A percentile compares a stretch with the other conserved stretches of the same genome.
Conservation (phyloP, 169 alveolate species). For the Amoebophrya sp. region DNA sequence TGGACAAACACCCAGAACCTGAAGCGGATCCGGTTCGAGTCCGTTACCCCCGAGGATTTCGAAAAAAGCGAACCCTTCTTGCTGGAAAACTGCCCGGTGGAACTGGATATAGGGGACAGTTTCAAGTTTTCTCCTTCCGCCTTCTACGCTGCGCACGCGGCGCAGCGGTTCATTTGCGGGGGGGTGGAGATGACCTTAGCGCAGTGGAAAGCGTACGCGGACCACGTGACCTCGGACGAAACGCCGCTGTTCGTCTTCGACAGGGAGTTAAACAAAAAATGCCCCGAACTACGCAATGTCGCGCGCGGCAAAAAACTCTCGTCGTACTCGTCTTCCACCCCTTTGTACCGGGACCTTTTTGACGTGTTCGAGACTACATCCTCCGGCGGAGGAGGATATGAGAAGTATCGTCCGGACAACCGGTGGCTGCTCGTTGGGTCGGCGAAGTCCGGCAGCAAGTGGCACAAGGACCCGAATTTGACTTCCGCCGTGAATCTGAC, state of each 20-base stretch:
- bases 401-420: neutral
- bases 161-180: neutral
- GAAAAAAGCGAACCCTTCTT: neutral
- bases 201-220: neutral
- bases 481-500: slow-evolving; percentile 6
- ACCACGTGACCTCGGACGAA: neutral
- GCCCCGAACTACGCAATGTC: neutral
- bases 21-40: neutral
- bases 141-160: neutral
- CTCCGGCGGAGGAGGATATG: neutral
- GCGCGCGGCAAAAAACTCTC: neutral
- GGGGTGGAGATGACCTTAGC: neutral
- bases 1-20: neutral
- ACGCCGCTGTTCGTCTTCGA: slow-evolving; percentile 14
- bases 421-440: slow-evolving; percentile 16
- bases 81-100: neutral
- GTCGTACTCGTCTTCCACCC: neutral
- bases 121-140: neutral
- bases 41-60: neutral
- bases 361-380: neutral
- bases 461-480: slow-evolving; percentile 16
- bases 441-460: slow-evolving; percentile 4
- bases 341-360: neutral
- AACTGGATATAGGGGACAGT: neutral
- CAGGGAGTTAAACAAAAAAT: neutral